Evolutionary conservation across 129 eudicot species (phyloP).

Genomic region (Calendula officinalis): DNA sequence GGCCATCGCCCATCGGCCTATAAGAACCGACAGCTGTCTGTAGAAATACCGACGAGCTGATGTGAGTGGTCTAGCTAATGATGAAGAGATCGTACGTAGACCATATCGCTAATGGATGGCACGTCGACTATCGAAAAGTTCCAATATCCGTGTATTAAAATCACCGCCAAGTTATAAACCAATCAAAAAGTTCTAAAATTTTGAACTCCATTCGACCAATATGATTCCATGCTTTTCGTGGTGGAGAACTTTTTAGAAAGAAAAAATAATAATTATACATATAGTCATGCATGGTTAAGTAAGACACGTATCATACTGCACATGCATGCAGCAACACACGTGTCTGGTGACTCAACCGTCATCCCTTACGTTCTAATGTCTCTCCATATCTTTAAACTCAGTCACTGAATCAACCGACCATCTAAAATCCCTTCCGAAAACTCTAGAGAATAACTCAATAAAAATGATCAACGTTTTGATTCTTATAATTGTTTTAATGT

Average conservation of each 20-base stretch:
- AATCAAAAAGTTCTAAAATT: background rate
- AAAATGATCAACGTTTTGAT: constrained; percentile 56
- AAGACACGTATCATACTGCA: constrained; percentile 3
- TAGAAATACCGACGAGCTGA: no score
- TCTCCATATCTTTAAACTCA: background rate
- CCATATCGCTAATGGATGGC: no score
- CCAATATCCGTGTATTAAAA: no score
- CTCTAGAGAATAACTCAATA: background rate
- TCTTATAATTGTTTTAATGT: constrained; percentile 33
- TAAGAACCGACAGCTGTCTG: no score
- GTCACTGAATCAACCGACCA: constrained; percentile 1
- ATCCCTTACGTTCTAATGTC: background rate
- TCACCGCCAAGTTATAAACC: no score
- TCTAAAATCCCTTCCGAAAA: background rate
- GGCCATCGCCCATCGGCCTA: no score
- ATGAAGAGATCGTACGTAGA: no score
- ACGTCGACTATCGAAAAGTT: no score
- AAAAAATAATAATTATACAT: background rate
- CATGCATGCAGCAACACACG: constrained; percentile 24
- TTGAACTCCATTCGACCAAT: background rate
- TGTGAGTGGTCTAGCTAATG: no score
- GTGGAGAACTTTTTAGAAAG: background rate
- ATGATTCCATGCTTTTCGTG: background rate
- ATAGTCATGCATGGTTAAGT: background rate
- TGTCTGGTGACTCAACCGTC: constrained; percentile 3